phyloP scores from a whole-genome alignment of 1,139 yeast species.

The Taphrina wiesneri region DNA sequence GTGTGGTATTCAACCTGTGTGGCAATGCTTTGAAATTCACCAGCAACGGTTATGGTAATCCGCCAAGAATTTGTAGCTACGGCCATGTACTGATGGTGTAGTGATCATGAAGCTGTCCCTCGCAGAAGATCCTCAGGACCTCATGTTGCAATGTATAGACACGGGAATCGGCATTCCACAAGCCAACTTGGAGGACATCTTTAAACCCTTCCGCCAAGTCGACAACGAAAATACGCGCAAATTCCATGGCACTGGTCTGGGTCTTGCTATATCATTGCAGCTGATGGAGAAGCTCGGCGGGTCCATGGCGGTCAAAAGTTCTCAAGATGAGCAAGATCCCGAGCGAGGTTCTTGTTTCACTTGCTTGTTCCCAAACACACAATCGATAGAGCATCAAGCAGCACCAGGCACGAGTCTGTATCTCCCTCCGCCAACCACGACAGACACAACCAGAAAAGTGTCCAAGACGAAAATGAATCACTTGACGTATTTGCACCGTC shows the following conservation, averaged over 20 bases:
- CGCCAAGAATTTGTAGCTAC: not conserved
- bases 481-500: not conserved
- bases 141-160: slow-evolving; percentile 43
- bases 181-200: slow-evolving; percentile 77
- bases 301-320: slow-evolving; percentile 73
- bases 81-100: not conserved
- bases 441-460: not conserved
- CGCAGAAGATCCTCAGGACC: slow-evolving; percentile 7
- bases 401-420: slow-evolving; percentile 9
- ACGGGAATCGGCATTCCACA: slow-evolving; percentile 86
- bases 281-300: slow-evolving; percentile 86
- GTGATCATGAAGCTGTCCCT: slow-evolving; percentile 13
- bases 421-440: not conserved
- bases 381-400: not conserved
- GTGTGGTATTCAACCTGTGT: slow-evolving; percentile 77
- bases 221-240: slow-evolving; percentile 90
- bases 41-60: slow-evolving; percentile 58
- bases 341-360: slow-evolving; percentile 19
- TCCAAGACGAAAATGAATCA: not conserved
- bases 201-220: slow-evolving; percentile 87
- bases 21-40: slow-evolving; percentile 89
- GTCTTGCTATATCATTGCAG: slow-evolving; percentile 76
- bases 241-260: slow-evolving; percentile 54
- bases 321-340: slow-evolving; percentile 15
- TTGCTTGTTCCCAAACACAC: slow-evolving; percentile 13